These are phyloP conservation scores for Nicotiana otophora DNA, from an alignment of 257 asterid species.

Conservation along the genomic window DNA sequence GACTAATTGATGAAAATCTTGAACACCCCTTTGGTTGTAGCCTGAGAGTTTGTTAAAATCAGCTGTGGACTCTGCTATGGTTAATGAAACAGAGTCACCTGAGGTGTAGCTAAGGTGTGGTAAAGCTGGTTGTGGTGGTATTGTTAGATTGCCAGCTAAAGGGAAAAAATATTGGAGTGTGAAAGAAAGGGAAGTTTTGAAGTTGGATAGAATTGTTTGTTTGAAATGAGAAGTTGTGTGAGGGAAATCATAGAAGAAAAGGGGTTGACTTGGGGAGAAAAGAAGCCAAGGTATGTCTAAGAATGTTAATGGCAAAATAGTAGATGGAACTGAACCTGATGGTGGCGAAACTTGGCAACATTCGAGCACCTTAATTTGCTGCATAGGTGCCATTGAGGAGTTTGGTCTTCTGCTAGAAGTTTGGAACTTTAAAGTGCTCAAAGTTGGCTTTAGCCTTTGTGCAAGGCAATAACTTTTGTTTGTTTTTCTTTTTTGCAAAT, in stretches of 20 bases:
- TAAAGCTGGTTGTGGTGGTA: slow-evolving; percentile 10
- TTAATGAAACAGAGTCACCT: slow-evolving; percentile 33
- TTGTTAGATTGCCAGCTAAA: slow-evolving; percentile 40
- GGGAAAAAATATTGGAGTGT: slow-evolving; percentile 43
- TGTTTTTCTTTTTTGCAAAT: background rate
- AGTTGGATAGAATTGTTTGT: slow-evolving; percentile 21
- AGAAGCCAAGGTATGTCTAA: slow-evolving; percentile 50
- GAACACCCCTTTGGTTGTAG: slow-evolving; percentile 21
- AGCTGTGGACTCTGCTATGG: slow-evolving; percentile 22
- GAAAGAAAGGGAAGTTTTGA: slow-evolving; percentile 38
- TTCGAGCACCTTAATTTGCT: slow-evolving; percentile 24
- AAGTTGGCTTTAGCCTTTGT: background rate
- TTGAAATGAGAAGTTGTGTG: slow-evolving; percentile 18
- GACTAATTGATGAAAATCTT: slow-evolving; percentile 27
- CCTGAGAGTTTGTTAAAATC: slow-evolving; percentile 24
- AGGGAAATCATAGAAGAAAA: slow-evolving; percentile 43
- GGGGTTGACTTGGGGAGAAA: slow-evolving; percentile 36
- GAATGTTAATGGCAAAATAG: slow-evolving; percentile 42
- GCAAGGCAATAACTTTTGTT: too few species aligned
- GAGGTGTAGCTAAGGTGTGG: slow-evolving; percentile 24
- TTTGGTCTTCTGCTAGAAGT: background rate
- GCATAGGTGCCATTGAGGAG: background rate
- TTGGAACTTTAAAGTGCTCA: background rate
- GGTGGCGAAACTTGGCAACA: slow-evolving; percentile 38
- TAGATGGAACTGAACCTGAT: slow-evolving; percentile 24